Conservation (phyloP, 2,329 filamentous ascomycete genomes). For the Venturia pyrina region DNA sequence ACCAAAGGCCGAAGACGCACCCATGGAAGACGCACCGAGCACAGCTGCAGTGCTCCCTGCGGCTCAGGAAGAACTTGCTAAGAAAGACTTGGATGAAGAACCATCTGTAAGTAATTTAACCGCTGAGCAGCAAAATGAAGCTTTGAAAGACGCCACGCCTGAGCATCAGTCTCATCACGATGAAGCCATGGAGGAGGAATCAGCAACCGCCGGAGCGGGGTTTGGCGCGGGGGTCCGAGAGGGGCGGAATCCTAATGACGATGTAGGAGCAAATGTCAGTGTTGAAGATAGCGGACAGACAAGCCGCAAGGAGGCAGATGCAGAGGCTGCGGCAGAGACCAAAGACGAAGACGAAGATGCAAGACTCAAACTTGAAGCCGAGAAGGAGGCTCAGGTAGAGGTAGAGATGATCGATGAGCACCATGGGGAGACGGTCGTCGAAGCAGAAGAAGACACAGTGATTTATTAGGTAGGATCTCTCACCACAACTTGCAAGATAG, state of each 20-base stretch:
- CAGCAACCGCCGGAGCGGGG: not conserved
- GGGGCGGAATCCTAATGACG: slow-evolving; percentile 27
- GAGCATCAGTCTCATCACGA: not conserved
- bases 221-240: not conserved
- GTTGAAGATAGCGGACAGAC: slow-evolving; percentile 38
- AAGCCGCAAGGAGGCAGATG: not conserved
- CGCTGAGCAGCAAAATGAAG: slow-evolving; percentile 11
- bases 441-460: slow-evolving; percentile 81
- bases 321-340: not conserved
- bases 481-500: slow-evolving; percentile 35
- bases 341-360: slow-evolving; percentile 14
- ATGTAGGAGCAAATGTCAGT: slow-evolving; percentile 54
- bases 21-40: not conserved
- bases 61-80: not conserved
- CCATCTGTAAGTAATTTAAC: not conserved
- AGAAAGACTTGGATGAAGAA: slow-evolving; percentile 26
- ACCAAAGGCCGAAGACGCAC: not conserved
- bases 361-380: slow-evolving; percentile 26
- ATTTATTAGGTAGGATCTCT: slow-evolving; percentile 55
- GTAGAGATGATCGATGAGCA: slow-evolving; percentile 14
- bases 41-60: not conserved
- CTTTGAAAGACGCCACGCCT: not conserved
- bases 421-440: slow-evolving; percentile 63
- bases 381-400: not conserved
- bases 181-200: not conserved